Base-by-base conservation (phyloP, 768 basidiomycete species). In the Pulveroboletus sp. region DNA sequence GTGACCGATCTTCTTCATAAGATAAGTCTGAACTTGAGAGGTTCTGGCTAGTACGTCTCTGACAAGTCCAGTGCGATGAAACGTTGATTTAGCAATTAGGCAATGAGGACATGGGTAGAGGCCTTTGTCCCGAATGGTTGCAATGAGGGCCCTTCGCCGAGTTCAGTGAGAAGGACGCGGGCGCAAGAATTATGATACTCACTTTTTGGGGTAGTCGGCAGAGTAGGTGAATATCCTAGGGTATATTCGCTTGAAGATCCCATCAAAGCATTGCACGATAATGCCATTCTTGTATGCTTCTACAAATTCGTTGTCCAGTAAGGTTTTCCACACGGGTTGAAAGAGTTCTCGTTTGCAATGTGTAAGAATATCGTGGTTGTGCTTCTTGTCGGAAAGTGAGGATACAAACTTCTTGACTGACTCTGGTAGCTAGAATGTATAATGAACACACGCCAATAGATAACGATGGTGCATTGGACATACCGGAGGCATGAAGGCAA, bases 401-500 rank as follows among this genome's bases (percentile, higher is more conserved):
- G 42, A 50, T 11, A 47, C 2, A 9, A 47, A 39, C 3, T 16
- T 35, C 3, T 24, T 14, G 9, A 51, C 23, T 4, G 34, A 46
- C 21, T 42, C n/a, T 11, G 40, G 49, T 2, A 45, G 36, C 44
- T 45, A 17, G 5, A 9, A 27, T 27, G 9, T n/a, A 9, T 27
- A 27, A 27, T 27, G n/a, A n/a, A n/a, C n/a, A n/a, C n/a, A n/a
- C n/a, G n/a, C n/a, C 25, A 27, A 5, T 27, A 27, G 25, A 5
- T 27, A 27, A 5, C 5, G 5, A 5, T 27, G 5, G 25, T 27
- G 25, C 25, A 16, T 12, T 43, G 29, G 20, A 31, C 20, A 2
- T 27, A 3, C 16, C 6, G 9, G 21, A n/a, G 19, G 8, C 5
- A 12, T 27, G 25, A 27, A 23, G 16, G 60, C 57, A 2, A 68